Base-by-base conservation (phyloP, 345 rosid species). In the Rhodamnia argentea region DNA sequence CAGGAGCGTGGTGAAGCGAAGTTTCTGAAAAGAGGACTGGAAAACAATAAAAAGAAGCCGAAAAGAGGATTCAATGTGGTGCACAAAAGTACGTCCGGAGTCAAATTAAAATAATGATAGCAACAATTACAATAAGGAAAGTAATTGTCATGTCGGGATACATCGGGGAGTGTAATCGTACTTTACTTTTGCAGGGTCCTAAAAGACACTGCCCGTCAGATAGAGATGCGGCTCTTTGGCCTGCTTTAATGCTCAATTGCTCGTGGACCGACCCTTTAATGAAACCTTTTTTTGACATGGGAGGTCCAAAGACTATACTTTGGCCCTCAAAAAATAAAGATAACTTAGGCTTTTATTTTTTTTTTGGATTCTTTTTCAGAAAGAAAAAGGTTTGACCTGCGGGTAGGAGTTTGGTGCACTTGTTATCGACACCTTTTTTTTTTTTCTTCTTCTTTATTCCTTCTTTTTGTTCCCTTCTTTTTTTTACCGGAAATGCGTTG, bases 1-100 rank as follows among this genome's bases (percentile, higher is more conserved):
- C 52, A 3, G 52, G 52, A 51, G 14, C 52, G 13, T 47, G 51
- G 87, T 54, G 90, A 86, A 62, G 82, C 83, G 91, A 89, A 91
- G 89, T 90, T 87, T 88, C 91, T 92, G 89, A 92, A 90, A 89
- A 89, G 91, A 84, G 51, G 27, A 24, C 74, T 54, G 52, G 51
- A 60, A 20, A 70, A 70, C 81, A 37, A 70, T 37, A 50, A 2
- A n/a, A 84, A 82, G 52, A 29, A 75, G 83, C 86, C 84, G 64
- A 53, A 4, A 37, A 87, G 87, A 84, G 62, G 47, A 86, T 85
- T 24, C 83, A 51, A 84, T 82, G 83, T 86, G 88, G 83, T 86
- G 88, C 87, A 84, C 85, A 87, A 87, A 87, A 85, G 85, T 15
- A 13, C 3, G 52, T 78, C 86, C 75, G 24, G 29, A n/a, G 78